Conservation (phyloP, 306 rosid genomes). For the Elaeagnus macrophylla region DNA sequence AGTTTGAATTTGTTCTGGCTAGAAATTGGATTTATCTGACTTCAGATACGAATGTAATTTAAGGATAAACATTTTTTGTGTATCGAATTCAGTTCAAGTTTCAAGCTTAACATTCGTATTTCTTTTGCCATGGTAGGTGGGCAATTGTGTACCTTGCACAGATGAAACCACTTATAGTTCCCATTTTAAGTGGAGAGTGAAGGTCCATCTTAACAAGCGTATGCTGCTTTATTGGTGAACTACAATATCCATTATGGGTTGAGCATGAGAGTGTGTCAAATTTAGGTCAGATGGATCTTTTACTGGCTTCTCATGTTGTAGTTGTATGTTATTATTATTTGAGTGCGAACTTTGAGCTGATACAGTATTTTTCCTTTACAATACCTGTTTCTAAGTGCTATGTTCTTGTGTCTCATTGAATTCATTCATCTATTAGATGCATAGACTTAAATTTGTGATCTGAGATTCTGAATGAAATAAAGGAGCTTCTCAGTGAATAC, state of each 20-base stretch:
- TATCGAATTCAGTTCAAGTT: no score
- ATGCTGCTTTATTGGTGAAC: slow-evolving; percentile 21
- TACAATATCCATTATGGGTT: slow-evolving; percentile 17
- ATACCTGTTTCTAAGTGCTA: slow-evolving; percentile 16
- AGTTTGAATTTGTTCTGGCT: no score
- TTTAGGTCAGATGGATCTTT: slow-evolving; percentile 28
- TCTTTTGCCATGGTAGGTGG: slow-evolving; percentile 50
- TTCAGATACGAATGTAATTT: no score
- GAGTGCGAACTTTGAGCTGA: slow-evolving; percentile 24
- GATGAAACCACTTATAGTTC: slow-evolving; percentile 86
- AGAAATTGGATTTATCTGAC: no score
- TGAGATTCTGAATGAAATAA: no score
- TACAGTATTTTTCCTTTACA: slow-evolving; percentile 21
- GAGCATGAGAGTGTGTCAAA: slow-evolving; percentile 14
- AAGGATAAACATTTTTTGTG: no score
- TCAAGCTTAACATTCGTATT: slow-evolving; percentile 1
- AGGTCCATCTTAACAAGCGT: slow-evolving; percentile 11
- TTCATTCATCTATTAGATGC: slow-evolving; percentile 1
- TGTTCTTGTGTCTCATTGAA: slow-evolving; percentile 23
- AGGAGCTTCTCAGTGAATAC: no score
- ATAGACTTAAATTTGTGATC: no score
- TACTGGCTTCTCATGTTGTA: slow-evolving; percentile 24
- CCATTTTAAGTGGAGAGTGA: slow-evolving; percentile 62
- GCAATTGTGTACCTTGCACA: slow-evolving; percentile 86
- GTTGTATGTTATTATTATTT: slow-evolving; percentile 33